Evolutionary conservation across 2,329 filamentous ascomycete species (phyloP).

Genomic region (Pezicula rhizophila): DNA sequence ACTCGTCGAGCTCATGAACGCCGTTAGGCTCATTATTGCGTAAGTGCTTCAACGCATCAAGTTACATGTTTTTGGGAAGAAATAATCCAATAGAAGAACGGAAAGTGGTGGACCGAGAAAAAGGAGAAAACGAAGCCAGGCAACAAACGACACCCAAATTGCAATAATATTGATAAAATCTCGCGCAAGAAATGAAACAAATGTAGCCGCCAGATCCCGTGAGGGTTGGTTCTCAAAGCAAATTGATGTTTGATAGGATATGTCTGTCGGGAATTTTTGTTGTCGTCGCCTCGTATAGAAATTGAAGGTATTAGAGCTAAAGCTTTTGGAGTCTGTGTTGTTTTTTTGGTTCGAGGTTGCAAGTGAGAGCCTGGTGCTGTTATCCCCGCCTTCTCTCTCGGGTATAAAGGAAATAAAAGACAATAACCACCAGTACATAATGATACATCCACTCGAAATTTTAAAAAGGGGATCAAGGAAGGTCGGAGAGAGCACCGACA

Average conservation of each 20-base stretch:
- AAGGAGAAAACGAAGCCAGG: conserved; percentile 3
- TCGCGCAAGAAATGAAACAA: conserved; percentile 5
- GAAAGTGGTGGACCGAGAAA: neutral
- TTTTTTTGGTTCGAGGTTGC: conserved; percentile 4
- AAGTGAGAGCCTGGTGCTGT: conserved; percentile 19
- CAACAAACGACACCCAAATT: conserved; percentile 15
- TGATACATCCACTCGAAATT: conserved; percentile 16
- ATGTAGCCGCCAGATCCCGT: conserved; percentile 11
- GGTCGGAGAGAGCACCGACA: neutral
- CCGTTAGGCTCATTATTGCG: neutral
- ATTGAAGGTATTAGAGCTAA: conserved; percentile 1
- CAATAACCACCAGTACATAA: conserved; percentile 10
- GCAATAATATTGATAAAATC: conserved; percentile 10
- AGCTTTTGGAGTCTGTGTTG: conserved; percentile 1
- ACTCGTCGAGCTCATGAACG: neutral
- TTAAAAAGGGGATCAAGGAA: conserved; percentile 11
- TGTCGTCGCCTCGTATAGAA: neutral
- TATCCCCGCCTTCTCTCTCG: conserved; percentile 14
- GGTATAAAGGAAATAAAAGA: conserved; percentile 11
- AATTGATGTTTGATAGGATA: neutral
- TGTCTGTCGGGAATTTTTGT: neutral
- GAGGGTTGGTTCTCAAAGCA: conserved; percentile 8
- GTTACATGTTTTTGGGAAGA: neutral
- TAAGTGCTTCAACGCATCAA: neutral
- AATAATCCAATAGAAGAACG: neutral